A percentile compares a stretch with the other conserved stretches of the same genome.
These are phyloP conservation scores for Entamoeba dispar DNA, from an alignment of 208 protist species.

Conservation along the genomic window DNA sequence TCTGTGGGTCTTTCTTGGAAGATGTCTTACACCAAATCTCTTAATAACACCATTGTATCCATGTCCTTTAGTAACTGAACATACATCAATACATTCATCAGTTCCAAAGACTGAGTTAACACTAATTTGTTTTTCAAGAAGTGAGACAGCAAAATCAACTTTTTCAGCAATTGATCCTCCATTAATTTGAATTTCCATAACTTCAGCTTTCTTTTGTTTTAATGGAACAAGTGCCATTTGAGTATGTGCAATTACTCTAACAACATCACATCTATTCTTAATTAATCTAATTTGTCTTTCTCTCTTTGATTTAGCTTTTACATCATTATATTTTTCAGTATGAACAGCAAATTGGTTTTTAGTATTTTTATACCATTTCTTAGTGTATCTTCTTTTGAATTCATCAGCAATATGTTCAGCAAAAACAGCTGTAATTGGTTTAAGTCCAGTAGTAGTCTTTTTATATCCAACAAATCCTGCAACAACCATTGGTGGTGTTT, in stretches of 20 bases:
- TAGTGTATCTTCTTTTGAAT: conserved; percentile 85
- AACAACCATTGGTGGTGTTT: conserved; percentile 85
- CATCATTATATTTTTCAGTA: conserved; percentile 33
- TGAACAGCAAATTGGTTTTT: conserved; percentile 61
- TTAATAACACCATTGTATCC: no score
- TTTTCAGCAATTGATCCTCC: conserved; percentile 79
- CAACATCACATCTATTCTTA: conserved; percentile 71
- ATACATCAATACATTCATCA: conserved; percentile 49
- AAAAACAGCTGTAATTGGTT: conserved; percentile 86
- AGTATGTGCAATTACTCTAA: conserved; percentile 91
- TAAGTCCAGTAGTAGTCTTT: conserved; percentile 74
- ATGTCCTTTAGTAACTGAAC: no score
- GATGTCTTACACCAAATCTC: no score
- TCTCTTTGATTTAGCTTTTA: not conserved
- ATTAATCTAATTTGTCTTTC: conserved; percentile 58
- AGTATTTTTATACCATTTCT: conserved; percentile 86
- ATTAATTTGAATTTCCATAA: conserved; percentile 97
- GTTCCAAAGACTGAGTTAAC: conserved; percentile 44
- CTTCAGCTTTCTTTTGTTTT: conserved; percentile 84
- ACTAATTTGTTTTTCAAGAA: conserved; percentile 81
- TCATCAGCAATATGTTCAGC: conserved; percentile 73
- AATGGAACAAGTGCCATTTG: conserved; percentile 69
- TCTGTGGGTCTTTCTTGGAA: no score
- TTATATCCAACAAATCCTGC: conserved; percentile 92
- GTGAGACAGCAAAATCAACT: conserved; percentile 62